Percentiles rank a stretch among this genome's conserved stretches.
Evolutionary conservation across 345 rosid species (phyloP).

Genomic region (Eucalyptus lansdowneana): DNA sequence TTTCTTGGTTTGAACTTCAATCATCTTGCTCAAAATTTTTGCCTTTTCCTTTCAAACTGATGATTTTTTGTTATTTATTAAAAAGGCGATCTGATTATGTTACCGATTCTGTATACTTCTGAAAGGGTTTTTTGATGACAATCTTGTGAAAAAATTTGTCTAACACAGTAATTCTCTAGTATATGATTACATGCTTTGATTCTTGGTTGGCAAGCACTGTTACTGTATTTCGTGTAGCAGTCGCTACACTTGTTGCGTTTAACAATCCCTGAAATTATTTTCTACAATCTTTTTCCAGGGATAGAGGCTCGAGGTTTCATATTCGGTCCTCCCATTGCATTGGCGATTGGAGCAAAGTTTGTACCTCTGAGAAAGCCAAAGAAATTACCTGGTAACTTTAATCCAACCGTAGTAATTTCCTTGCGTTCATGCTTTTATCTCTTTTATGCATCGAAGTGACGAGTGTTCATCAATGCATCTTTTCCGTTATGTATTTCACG

Average conservation of each 20-base stretch:
- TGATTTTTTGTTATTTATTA: neutral
- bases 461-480: neutral
- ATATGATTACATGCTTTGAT: neutral
- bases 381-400: constrained; percentile 68
- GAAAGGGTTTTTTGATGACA: neutral
- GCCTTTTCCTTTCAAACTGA: neutral
- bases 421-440: neutral
- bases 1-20: neutral
- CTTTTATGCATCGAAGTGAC: neutral
- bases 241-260: neutral
- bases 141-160: neutral
- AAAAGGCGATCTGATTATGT: neutral
- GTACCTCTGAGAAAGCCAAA: constrained; percentile 89
- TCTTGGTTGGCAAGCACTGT: neutral
- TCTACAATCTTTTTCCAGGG: constrained; percentile 27
- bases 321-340: constrained; percentile 92
- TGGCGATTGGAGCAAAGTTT: constrained; percentile 97
- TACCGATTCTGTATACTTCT: neutral
- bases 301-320: constrained; percentile 95
- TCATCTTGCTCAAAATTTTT: neutral
- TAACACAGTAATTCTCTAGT: neutral
- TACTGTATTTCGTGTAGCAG: neutral
- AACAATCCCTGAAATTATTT: neutral
- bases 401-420: neutral
- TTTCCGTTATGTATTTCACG: neutral